Conservation (phyloP, 75 land plant genomes). For the Pinus taeda region DNA sequence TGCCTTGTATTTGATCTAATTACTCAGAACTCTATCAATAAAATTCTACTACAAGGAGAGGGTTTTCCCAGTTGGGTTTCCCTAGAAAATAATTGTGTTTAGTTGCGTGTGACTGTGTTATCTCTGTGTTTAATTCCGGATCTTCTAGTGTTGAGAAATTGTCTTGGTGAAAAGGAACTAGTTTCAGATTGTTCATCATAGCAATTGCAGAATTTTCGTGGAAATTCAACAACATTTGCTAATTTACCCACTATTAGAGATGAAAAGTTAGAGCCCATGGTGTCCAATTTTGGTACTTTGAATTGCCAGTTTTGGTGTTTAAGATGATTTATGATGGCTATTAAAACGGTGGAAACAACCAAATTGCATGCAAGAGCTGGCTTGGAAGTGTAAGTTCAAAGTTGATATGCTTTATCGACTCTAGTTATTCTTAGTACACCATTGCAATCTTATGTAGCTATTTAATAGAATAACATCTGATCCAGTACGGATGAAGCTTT, state of each 20-base stretch:
- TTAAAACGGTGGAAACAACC: background rate
- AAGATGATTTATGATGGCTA: constrained; percentile 4
- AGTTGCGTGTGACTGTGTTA: too few species aligned
- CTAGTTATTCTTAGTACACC: background rate
- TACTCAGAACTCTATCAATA: too few species aligned
- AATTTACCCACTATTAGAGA: background rate
- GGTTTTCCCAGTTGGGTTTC: too few species aligned
- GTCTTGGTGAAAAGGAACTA: too few species aligned
- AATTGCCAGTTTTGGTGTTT: background rate
- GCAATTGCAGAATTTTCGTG: too few species aligned
- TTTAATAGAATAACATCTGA: background rate
- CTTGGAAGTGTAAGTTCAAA: background rate
- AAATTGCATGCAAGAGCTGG: background rate
- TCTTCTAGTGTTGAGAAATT: too few species aligned
- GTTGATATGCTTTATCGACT: background rate
- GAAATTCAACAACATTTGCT: too few species aligned
- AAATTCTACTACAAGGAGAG: too few species aligned
- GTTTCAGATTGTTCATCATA: too few species aligned
- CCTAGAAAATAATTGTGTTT: too few species aligned
- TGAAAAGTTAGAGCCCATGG: background rate
- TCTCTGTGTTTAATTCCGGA: too few species aligned
- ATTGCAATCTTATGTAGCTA: background rate
- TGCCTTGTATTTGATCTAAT: too few species aligned
- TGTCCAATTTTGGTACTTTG: background rate
- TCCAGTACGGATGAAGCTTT: background rate